Conservation (phyloP, 2,329 filamentous ascomycete genomes). For the Periconia digitata region DNA sequence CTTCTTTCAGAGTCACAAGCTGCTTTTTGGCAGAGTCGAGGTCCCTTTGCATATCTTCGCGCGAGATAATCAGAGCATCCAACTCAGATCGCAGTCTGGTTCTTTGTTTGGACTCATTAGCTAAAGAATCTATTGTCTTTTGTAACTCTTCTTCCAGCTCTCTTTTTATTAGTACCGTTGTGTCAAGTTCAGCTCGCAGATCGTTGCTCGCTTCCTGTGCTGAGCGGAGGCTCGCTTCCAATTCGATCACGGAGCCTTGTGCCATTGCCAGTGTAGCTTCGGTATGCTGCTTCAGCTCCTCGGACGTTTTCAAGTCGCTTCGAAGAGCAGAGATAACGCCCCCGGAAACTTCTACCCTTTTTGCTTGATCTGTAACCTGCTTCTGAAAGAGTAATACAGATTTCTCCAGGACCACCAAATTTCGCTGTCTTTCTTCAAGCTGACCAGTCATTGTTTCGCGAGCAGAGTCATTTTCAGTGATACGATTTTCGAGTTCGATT, state of each 20-base stretch:
- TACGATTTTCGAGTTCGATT: conserved; percentile 19
- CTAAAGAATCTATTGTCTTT: conserved; percentile 12
- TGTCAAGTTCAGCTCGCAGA: conserved; percentile 26
- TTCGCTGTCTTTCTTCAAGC: conserved; percentile 24
- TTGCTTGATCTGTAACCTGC: conserved; percentile 23
- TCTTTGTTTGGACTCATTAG: conserved; percentile 15
- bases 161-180: conserved; percentile 15
- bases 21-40: conserved; percentile 23
- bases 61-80: conserved; percentile 17
- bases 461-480: conserved; percentile 23
- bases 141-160: conserved; percentile 24
- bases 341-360: conserved; percentile 23
- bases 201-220: conserved; percentile 16
- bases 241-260: conserved; percentile 15
- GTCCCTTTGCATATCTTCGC: conserved; percentile 18
- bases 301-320: conserved; percentile 24
- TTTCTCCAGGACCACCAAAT: conserved; percentile 24
- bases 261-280: conserved; percentile 25
- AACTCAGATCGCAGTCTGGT: conserved; percentile 23
- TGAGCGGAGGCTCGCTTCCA: conserved; percentile 16
- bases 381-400: conserved; percentile 23
- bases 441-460: conserved; percentile 17
- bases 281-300: conserved; percentile 19
- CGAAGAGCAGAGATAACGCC: conserved; percentile 25
- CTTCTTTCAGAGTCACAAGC: conserved; percentile 20